Evolutionary conservation across 1,284 basidiomycete genomes (phyloP), one percentile per base, ranked within the genome.

Genomic region (Macrocystidia cucumis): DNA sequence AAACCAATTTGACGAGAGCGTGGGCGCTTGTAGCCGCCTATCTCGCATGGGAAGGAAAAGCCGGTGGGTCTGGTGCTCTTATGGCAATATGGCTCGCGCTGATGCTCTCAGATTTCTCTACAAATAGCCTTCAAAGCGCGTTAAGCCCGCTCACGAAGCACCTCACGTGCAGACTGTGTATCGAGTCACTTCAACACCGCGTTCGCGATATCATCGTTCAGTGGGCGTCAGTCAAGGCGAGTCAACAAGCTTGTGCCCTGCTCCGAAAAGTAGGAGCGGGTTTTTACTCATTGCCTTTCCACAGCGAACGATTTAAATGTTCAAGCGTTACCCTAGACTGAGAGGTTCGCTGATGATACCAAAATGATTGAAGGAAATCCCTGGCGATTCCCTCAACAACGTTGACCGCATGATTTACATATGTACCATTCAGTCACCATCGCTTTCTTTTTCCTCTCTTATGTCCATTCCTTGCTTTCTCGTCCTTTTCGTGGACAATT

Each of bases 11-110:
- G 11, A 38, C 42, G 7, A 26, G 49, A 8, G 48, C 49, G 3
- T 54, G 52, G 52, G 49, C 45, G 11, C 32, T 52, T n/a, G 49
- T 44, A 3, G 33, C 29, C 12, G 50, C 50, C 5, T 45, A 46
- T 26, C 23, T 26, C 12, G 23, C 23, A n/a, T 43, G 13, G 32
- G 32, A 34, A 12, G 32, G 12, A 1, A 34, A 26, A 16, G 18
- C 19, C 19, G 32, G 32, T 26, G 14, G 16, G 32, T 22, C 17
- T 9, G 6, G 6, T 13, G 13, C 20, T 11, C 14, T 4, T 4
- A 9, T 24, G 9, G n/a, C n/a, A n/a, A n/a, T n/a, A n/a, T n/a
- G n/a, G n/a, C 32, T 33, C 7, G 24, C 6, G n/a, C 9, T 19
- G 6, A 9, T 4, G n/a, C 8, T n/a, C 21, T 9, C 32, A 34